Evolutionary conservation across 805 yeast species (phyloP), one percentile per base, ranked within the genome.

Genomic region (Saturnispora zaruensis): DNA sequence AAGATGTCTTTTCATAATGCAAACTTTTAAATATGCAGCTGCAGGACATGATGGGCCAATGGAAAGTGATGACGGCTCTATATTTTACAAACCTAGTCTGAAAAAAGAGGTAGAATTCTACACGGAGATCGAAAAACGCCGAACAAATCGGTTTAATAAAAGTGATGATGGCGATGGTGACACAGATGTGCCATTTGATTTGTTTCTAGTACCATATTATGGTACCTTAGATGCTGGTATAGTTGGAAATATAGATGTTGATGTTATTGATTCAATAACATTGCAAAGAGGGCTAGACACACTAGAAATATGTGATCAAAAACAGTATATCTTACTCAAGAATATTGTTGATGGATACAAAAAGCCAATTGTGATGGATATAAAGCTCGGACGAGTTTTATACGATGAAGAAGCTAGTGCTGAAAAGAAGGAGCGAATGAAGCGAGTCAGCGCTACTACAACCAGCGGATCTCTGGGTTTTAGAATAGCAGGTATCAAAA

Each of bases 41-140:
- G 98, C 97, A 0, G 99, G 99, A 5, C 99, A 91, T 60, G 86
- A 74, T 5, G 98, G 96, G 0, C 77, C 84, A 3, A 57, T 87
- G 48, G 76, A 78, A 9, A 80, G 80, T 54, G 74, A 64, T 6
- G 77, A 76, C 38, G 95, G 89, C 0, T 66, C 78, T 6, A 67
- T 91, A 14, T 84, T 90, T 56, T 77, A 87, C 50, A 91, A 93
- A 64, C 81, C 82, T 0, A 72, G 90, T 0, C 62, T 68, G 0
- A 65, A 65, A 24, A 79, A 78, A 55, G 99, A 91, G 65, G 65
- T 84, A 26, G 81, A 77, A n/a, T 93, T 93, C 65, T 91, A 93
- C 61, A 67, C 73, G 21, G 55, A 64, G 21, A 51, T 65, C 6
- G 63, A 66, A 53, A 52, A 37, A 5, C 6, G 41, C 7, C 49